These are phyloP conservation scores for Orbilia ellipsospora DNA, from an alignment of 2,329 filamentous ascomycete genomes.

Conservation along the genomic window DNA sequence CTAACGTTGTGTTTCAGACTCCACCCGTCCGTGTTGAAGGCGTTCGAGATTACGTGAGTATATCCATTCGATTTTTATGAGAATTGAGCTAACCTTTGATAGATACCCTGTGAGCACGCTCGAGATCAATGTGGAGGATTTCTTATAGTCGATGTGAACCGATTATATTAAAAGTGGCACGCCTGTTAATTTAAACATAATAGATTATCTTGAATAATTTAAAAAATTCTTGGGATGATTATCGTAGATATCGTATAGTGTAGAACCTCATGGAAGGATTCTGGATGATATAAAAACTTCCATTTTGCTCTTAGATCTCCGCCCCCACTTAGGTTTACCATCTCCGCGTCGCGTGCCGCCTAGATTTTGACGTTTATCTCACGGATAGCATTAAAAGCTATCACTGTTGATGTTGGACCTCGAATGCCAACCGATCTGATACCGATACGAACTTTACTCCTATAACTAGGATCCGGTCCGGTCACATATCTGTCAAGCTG, in stretches of 20 bases:
- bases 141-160: conserved; percentile 64
- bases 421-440: conserved; percentile 1
- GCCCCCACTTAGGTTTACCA: too few species aligned
- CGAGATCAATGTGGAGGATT: conserved; percentile 94
- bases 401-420: too few species aligned
- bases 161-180: not conserved
- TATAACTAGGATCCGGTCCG: too few species aligned
- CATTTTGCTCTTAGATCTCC: too few species aligned
- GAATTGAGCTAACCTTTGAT: conserved; percentile 25
- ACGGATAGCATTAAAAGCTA: too few species aligned
- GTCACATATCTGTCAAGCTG: too few species aligned
- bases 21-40: conserved; percentile 91
- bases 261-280: too few species aligned
- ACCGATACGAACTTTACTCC: not conserved
- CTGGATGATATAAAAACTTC: too few species aligned
- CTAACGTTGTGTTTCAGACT: conserved; percentile 63
- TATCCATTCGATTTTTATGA: not conserved
- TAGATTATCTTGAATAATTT: not conserved
- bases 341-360: too few species aligned
- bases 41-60: conserved; percentile 83
- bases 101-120: conserved; percentile 92
- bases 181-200: not conserved
- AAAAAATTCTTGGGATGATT: too few species aligned
- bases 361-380: too few species aligned
- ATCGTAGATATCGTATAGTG: too few species aligned